These are phyloP conservation scores for Leishmania aethiopica DNA, from an alignment of 208 protist genomes.

Conservation along the genomic window DNA sequence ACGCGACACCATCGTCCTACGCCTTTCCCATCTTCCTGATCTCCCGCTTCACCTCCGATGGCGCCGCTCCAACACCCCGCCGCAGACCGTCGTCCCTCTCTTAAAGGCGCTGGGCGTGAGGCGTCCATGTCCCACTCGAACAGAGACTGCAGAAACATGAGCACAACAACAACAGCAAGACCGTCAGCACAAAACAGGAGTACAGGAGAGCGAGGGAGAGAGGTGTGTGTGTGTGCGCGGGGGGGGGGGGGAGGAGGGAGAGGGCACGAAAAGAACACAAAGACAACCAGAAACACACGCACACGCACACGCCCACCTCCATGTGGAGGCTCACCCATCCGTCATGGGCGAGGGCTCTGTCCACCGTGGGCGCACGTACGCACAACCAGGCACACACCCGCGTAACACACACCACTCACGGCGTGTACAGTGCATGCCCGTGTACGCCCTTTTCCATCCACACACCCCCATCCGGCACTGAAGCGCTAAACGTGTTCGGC, in stretches of 20 bases:
- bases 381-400: not conserved
- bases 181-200: not conserved
- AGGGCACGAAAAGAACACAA: not conserved
- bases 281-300: not conserved
- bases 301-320: not conserved
- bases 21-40: not conserved
- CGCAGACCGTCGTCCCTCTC: not conserved
- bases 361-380: not conserved
- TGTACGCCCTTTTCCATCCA: not conserved
- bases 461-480: not conserved
- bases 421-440: not conserved
- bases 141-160: not conserved
- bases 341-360: not conserved
- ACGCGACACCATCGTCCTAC: not conserved
- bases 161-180: not conserved
- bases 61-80: not conserved
- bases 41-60: not conserved
- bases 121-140: not conserved
- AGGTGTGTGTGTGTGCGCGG: too few relatives aligned
- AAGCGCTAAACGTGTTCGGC: not conserved
- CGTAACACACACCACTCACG: not conserved
- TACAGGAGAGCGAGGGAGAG: not conserved
- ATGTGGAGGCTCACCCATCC: not conserved
- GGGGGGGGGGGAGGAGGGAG: not conserved
- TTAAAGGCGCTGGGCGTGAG: not conserved